Evolutionary conservation across 768 basidiomycete species (phyloP).

Genomic region (Auricularia sp.): DNA sequence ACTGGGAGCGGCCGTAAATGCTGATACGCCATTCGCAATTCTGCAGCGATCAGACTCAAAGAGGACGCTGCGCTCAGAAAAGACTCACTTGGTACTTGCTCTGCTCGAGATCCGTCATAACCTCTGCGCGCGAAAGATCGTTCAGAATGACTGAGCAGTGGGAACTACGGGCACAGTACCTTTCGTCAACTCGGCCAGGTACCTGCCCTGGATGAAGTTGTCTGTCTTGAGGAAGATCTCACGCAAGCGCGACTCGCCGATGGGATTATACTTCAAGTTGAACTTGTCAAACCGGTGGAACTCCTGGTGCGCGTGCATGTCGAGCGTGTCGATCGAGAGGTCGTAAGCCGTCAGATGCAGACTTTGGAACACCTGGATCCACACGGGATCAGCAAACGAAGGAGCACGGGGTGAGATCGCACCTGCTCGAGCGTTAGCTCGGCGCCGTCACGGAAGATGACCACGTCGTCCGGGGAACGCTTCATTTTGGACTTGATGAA

Average conservation of each 20-base stretch:
- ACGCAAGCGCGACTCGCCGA: constrained; percentile 85
- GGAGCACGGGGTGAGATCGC: neutral
- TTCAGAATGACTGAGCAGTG: neutral
- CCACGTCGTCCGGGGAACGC: constrained; percentile 75
- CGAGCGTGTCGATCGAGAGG: constrained; percentile 94
- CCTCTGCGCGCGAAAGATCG: constrained; percentile 40
- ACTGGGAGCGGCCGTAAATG: constrained; percentile 72
- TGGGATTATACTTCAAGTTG: constrained; percentile 94
- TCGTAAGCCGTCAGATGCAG: constrained; percentile 94
- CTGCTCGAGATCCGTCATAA: constrained; percentile 96
- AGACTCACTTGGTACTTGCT: constrained; percentile 86
- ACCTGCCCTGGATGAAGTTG: constrained; percentile 84
- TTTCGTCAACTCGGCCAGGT: constrained; percentile 88
- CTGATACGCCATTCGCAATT: constrained; percentile 97
- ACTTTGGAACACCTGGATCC: constrained; percentile 70
- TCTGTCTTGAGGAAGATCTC: constrained; percentile 99
- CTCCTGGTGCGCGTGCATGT: constrained; percentile 98
- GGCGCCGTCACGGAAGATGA: constrained; percentile 88
- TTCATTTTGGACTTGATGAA: constrained; percentile 99
- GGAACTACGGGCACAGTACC: constrained; percentile 35
- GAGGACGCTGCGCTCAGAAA: neutral
- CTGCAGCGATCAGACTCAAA: constrained; percentile 24
- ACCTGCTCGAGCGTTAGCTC: constrained; percentile 72
- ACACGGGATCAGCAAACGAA: neutral
- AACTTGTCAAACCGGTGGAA: constrained; percentile 99